Evolutionary conservation across 1,284 basidiomycete genomes (phyloP).

Genomic region (Ganoderma sp.): DNA sequence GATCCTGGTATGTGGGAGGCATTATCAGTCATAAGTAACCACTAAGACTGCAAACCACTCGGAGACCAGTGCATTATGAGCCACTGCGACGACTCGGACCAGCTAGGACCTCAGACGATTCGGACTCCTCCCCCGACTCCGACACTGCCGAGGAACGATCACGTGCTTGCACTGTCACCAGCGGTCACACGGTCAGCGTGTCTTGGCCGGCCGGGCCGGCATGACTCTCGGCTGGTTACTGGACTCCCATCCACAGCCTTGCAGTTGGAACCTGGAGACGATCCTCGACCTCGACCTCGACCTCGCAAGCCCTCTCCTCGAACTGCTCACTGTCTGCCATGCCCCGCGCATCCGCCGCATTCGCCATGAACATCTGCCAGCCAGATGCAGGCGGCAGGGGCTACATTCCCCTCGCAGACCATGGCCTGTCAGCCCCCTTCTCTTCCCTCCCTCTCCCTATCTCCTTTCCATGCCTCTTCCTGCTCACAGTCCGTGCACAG

Average conservation of each 20-base stretch:
- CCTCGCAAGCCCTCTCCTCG: neutral
- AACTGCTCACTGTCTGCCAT: neutral
- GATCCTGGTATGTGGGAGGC: too few species aligned
- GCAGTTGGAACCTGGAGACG: neutral
- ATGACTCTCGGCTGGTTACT: neutral
- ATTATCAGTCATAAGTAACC: too few species aligned
- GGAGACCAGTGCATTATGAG: too few species aligned
- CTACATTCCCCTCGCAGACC: conserved; percentile 38
- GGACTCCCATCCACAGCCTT: neutral
- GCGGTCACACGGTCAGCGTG: conserved; percentile 15
- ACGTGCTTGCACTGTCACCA: conserved; percentile 5
- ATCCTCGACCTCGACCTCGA: neutral
- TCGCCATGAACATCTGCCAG: conserved; percentile 26
- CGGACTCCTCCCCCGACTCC: too few species aligned
- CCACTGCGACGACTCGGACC: too few species aligned
- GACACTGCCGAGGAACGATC: conserved; percentile 7
- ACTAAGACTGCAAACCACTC: too few species aligned
- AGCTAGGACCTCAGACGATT: too few species aligned
- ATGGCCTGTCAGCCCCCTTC: conserved; percentile 35
- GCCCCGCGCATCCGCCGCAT: neutral
- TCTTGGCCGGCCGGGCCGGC: neutral
- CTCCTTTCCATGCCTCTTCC: neutral
- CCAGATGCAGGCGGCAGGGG: too few species aligned
- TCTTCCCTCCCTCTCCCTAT: neutral
- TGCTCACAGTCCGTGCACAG: conserved; percentile 42